Evolutionary conservation across 306 rosid genomes (phyloP).

Genomic region (Begonia peltatifolia): DNA sequence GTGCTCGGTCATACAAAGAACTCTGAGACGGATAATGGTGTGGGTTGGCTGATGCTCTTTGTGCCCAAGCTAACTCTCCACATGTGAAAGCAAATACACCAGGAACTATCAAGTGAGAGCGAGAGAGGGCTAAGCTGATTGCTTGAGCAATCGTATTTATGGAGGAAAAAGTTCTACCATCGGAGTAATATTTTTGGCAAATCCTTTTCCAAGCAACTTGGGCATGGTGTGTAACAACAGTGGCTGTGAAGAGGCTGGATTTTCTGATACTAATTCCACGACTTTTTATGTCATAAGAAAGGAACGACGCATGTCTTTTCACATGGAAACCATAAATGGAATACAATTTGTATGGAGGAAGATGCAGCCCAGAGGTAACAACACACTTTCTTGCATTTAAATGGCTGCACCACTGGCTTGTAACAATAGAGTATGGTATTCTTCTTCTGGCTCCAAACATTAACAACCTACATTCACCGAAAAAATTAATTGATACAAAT

Average conservation of each 20-base stretch:
- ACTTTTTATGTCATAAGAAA: conserved; percentile 24
- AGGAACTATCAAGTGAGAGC: conserved; percentile 66
- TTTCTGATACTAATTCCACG: conserved; percentile 18
- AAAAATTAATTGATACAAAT: conserved; percentile 9
- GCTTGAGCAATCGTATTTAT: conserved; percentile 74
- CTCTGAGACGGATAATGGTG: conserved; percentile 40
- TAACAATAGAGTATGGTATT: conserved; percentile 28
- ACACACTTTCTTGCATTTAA: conserved; percentile 30
- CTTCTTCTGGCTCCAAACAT: conserved; percentile 42
- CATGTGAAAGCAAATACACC: conserved; percentile 62
- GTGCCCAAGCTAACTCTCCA: conserved; percentile 79
- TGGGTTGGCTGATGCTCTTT: conserved; percentile 26
- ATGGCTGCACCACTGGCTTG: conserved; percentile 21
- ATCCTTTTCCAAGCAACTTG: conserved; percentile 60
- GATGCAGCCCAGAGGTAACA: conserved; percentile 28
- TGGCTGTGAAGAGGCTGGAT: conserved; percentile 29
- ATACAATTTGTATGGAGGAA: conserved; percentile 33
- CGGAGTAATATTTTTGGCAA: conserved; percentile 31
- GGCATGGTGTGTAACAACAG: conserved; percentile 29
- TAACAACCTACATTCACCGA: conserved; percentile 48
- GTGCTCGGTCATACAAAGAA: conserved; percentile 51
- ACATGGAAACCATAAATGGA: conserved; percentile 23
- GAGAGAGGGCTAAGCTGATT: conserved; percentile 63
- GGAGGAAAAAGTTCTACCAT: conserved; percentile 27
- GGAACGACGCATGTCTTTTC: conserved; percentile 25